These are phyloP conservation scores for Tulasnella sp. DNA, from an alignment of 768 basidiomycete species.

Conservation along the genomic window DNA sequence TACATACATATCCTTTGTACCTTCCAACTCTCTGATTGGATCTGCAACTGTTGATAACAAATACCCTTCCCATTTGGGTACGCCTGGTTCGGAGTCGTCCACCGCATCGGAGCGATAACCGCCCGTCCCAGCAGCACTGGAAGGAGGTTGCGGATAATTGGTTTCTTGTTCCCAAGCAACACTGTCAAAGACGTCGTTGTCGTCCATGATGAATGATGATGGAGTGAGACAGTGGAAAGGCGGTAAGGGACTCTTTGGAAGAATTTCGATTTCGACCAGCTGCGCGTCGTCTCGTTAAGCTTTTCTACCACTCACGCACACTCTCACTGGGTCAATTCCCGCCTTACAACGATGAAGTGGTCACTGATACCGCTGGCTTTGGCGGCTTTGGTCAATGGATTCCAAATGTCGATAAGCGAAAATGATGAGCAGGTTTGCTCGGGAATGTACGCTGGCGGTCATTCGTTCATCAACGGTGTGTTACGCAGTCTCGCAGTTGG, in stretches of 20 bases:
- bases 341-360: neutral
- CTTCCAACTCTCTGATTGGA: slow-evolving; percentile 89
- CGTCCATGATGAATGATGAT: slow-evolving; percentile 4
- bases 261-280: slow-evolving; percentile 1
- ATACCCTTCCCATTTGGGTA: slow-evolving; percentile 86
- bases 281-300: neutral
- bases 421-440: slow-evolving; percentile 87
- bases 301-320: neutral
- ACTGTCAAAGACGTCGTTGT: slow-evolving; percentile 68
- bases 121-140: slow-evolving; percentile 21
- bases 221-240: neutral
- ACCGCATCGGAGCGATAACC: slow-evolving; percentile 77
- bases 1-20: slow-evolving; percentile 94
- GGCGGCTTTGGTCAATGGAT: slow-evolving; percentile 28
- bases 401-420: slow-evolving; percentile 53
- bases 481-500: slow-evolving; percentile 14
- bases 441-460: slow-evolving; percentile 78
- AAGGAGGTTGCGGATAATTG: slow-evolving; percentile 24
- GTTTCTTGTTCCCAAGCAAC: slow-evolving; percentile 63
- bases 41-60: slow-evolving; percentile 75
- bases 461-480: slow-evolving; percentile 74
- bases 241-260: neutral
- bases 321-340: neutral
- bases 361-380: slow-evolving; percentile 9
- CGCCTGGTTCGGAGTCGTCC: slow-evolving; percentile 51